Evolutionary conservation across 768 basidiomycete species (phyloP), one percentile per base, ranked within the genome.

Genomic region (Ephemerocybe angulata): DNA sequence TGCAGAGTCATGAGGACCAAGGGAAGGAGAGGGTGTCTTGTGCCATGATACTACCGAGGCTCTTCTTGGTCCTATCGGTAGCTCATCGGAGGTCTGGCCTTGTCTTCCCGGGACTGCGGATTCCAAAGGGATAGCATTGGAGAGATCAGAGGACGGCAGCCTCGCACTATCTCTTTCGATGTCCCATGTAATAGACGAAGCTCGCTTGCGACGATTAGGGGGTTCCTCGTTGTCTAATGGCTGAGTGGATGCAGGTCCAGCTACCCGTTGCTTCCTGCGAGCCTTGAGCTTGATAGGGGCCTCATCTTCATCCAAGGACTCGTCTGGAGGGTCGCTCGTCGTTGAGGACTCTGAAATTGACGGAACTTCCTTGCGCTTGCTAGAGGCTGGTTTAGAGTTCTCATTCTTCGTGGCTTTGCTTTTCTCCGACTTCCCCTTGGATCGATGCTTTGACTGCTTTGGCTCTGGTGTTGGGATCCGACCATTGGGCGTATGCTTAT

Each of bases 1-100:
- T 19, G 65, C 65, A 21, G 65, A 70, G 37, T 71, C 62, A 21
- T 69, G 70, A n/a, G 70, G 70, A 3, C 58, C 58, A 19, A 70
- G 46, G 41, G 70, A 67, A 6, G 53, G 31, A 33, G 41, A 53
- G 21, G 55, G 31, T 21, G n/a, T n/a, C n/a, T n/a, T n/a, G n/a
- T n/a, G n/a, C n/a, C n/a, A n/a, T n/a, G n/a, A n/a, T n/a, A n/a
- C n/a, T n/a, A n/a, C n/a, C n/a, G n/a, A n/a, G n/a, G n/a, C n/a
- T n/a, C n/a, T n/a, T n/a, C n/a, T n/a, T n/a, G n/a, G n/a, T n/a
- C n/a, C n/a, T n/a, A n/a, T n/a, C n/a, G n/a, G n/a, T n/a, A n/a
- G n/a, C n/a, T n/a, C n/a, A n/a, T n/a, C n/a, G n/a, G n/a, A n/a
- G n/a, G n/a, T n/a, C n/a, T n/a, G n/a, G n/a, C n/a, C n/a, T n/a